Evolutionary conservation across 1,284 basidiomycete species (phyloP).

Genomic region (Coniferiporia weirii): DNA sequence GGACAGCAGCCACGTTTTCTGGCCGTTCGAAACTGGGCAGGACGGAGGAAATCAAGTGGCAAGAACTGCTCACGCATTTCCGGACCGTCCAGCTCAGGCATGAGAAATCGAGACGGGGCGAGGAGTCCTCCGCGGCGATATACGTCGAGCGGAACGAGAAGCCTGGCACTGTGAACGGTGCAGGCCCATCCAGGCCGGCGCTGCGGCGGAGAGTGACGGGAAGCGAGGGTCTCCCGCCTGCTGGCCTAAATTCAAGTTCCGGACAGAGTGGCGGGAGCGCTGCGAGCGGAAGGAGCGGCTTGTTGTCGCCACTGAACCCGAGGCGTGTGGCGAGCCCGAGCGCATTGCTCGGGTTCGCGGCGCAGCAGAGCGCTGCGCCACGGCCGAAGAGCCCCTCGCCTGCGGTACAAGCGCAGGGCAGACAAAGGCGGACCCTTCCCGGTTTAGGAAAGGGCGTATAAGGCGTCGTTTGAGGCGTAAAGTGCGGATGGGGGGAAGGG

Average conservation of each 20-base stretch:
- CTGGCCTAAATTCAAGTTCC: neutral
- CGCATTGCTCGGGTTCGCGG: conserved; percentile 7
- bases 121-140: conserved; percentile 13
- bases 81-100: conserved; percentile 78
- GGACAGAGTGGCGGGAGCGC: neutral
- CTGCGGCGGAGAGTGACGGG: conserved; percentile 17
- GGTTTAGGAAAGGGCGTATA: conserved; percentile 3
- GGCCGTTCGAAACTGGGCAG: conserved; percentile 73
- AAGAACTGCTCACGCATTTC: conserved; percentile 84
- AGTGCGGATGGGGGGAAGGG: neutral
- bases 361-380: conserved; percentile 3
- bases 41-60: conserved; percentile 87
- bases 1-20: conserved; percentile 33
- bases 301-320: conserved; percentile 16
- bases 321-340: conserved; percentile 12
- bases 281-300: conserved; percentile 5
- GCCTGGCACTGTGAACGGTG: conserved; percentile 1
- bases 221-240: conserved; percentile 4
- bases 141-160: conserved; percentile 6
- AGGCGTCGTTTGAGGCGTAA: neutral
- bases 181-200: conserved; percentile 12
- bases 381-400: conserved; percentile 13
- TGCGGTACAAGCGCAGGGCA: conserved; percentile 1
- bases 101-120: conserved; percentile 71
- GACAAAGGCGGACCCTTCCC: conserved; percentile 7